Conservation (phyloP, 2,329 filamentous ascomycete species). For the Didymella pomorum region DNA sequence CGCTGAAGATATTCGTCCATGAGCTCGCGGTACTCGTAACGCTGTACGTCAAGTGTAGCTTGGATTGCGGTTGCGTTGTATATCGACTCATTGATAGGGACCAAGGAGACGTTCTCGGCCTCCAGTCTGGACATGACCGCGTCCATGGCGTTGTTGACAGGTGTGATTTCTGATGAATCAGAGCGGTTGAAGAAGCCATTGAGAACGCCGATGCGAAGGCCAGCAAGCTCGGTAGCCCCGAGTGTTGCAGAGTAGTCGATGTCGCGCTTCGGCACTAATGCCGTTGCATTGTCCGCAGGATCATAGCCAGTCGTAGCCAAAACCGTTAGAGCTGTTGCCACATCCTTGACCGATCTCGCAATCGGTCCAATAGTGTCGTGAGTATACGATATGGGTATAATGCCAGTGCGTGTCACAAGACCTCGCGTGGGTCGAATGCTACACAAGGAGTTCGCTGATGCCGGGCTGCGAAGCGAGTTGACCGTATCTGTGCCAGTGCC, state of each 20-base stretch:
- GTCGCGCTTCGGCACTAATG: conserved; percentile 55
- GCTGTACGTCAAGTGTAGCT: conserved; percentile 65
- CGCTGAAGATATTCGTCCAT: conserved; percentile 65
- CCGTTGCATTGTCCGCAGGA: conserved; percentile 61
- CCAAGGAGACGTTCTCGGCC: conserved; percentile 58
- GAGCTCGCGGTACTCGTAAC: conserved; percentile 65
- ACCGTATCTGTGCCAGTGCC: conserved; percentile 69
- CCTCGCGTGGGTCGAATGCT: conserved; percentile 66
- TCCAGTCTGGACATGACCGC: conserved; percentile 57
- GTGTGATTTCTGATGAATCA: conserved; percentile 60
- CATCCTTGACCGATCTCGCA: conserved; percentile 59
- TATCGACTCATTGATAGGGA: conserved; percentile 58
- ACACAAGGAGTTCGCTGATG: conserved; percentile 67
- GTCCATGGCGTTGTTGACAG: conserved; percentile 64
- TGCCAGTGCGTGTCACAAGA: conserved; percentile 59
- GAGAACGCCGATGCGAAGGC: conserved; percentile 59
- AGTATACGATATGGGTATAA: conserved; percentile 65
- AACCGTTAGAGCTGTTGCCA: conserved; percentile 60
- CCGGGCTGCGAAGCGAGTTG: conserved; percentile 67
- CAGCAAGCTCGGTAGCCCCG: conserved; percentile 44
- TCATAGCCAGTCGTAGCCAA: conserved; percentile 64
- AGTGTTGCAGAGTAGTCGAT: conserved; percentile 59
- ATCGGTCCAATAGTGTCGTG: conserved; percentile 67
- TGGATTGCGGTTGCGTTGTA: conserved; percentile 63
- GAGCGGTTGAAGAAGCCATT: conserved; percentile 67